Conservation (phyloP, 2,329 filamentous ascomycete species). For the Sporothrix schenckii region DNA sequence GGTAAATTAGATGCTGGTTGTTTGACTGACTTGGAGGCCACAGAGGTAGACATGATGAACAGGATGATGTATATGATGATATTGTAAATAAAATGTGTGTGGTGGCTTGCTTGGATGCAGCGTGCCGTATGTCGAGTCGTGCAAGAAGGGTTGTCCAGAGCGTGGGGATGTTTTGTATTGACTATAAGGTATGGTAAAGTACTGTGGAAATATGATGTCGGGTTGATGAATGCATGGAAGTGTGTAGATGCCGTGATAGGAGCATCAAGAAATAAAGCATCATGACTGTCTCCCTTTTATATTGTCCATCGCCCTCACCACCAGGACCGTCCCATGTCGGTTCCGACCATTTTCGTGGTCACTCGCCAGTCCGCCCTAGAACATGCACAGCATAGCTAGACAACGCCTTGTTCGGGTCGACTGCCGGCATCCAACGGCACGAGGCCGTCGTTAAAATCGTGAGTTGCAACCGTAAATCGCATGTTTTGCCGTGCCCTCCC, state of each 20-base stretch:
- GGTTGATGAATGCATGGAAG: not conserved
- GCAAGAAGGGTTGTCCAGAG: not conserved
- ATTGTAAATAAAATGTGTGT: not conserved
- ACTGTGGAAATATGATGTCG: not conserved
- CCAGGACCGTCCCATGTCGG: not conserved
- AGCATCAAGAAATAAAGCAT: not conserved
- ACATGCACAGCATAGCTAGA: not conserved
- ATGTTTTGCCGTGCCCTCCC: not conserved
- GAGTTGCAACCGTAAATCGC: slow-evolving; percentile 15
- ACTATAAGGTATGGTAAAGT: not conserved
- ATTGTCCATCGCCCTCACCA: not conserved
- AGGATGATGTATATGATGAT: not conserved
- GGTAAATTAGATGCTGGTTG: too few species aligned
- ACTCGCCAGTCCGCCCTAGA: not conserved
- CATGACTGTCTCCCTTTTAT: slow-evolving; percentile 13
- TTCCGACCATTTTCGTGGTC: slow-evolving; percentile 14
- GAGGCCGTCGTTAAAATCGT: slow-evolving; percentile 22
- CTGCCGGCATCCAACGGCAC: not conserved
- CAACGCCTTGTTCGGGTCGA: not conserved
- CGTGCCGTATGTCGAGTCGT: slow-evolving; percentile 10
- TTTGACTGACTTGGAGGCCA: slow-evolving; percentile 29
- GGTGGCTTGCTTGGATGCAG: not conserved
- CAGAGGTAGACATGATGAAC: slow-evolving; percentile 15
- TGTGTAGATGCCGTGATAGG: not conserved
- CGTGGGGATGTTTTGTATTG: not conserved